A percentile compares a stretch with the other conserved stretches of the same genome.
Conservation (phyloP, 768 basidiomycete species). For the Saitozyma podzolica region DNA sequence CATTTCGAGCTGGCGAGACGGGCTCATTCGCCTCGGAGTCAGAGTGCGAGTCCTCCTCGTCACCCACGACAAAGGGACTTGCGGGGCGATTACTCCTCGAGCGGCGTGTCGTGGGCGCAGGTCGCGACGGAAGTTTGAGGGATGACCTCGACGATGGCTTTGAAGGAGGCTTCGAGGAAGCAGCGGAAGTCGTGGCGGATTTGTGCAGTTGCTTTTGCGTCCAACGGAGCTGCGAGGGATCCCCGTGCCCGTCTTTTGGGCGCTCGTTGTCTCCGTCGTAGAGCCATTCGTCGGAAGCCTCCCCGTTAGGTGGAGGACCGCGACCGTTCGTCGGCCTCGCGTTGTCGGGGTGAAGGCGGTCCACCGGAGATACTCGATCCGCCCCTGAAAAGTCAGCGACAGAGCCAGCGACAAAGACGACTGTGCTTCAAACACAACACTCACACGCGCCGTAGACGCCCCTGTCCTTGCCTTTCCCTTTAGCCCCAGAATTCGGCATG, state of each 20-base stretch:
- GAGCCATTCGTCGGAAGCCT: slow-evolving; percentile 29
- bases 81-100: slow-evolving; percentile 12
- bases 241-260: slow-evolving; percentile 29
- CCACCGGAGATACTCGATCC: slow-evolving; percentile 24
- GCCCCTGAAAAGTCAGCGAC: slow-evolving; percentile 38
- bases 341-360: slow-evolving; percentile 1
- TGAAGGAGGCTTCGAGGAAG: too few relatives aligned
- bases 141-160: too few relatives aligned
- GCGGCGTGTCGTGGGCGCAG: background rate
- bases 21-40: slow-evolving; percentile 36
- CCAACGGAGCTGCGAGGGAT: slow-evolving; percentile 21
- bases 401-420: too few relatives aligned
- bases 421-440: slow-evolving; percentile 8
- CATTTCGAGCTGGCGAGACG: slow-evolving; percentile 20
- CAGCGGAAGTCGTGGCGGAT: too few relatives aligned
- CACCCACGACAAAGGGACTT: slow-evolving; percentile 36
- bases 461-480: slow-evolving; percentile 21
- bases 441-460: slow-evolving; percentile 47
- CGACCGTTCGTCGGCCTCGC: background rate
- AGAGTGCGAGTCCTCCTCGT: slow-evolving; percentile 22
- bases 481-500: slow-evolving; percentile 53
- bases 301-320: too few relatives aligned
- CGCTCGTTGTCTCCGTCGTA: slow-evolving; percentile 48
- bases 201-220: slow-evolving; percentile 13
- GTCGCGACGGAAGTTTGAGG: background rate